Conservation (phyloP, 768 basidiomycete genomes). For the Hortiboletus campestris region DNA sequence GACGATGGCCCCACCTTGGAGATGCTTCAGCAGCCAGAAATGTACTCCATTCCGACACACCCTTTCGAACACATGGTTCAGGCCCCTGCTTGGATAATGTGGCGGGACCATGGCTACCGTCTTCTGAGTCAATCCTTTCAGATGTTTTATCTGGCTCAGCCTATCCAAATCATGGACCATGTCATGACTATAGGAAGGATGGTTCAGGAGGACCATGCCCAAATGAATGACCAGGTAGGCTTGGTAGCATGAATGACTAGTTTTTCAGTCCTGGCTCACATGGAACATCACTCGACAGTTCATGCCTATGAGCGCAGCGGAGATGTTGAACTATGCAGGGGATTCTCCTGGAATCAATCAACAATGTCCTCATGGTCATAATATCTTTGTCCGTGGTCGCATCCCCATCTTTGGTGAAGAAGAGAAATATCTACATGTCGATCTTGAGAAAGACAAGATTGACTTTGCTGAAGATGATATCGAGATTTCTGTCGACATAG, state of each 20-base stretch:
- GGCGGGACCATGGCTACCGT: constrained; percentile 6
- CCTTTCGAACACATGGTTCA: not conserved
- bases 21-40: constrained; percentile 3
- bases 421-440: not conserved
- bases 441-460: not conserved
- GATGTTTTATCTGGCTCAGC: constrained; percentile 1
- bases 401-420: not conserved
- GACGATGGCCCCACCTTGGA: constrained; percentile 6
- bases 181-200: no score
- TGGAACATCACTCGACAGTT: no score
- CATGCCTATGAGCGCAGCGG: no score
- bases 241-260: no score
- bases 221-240: no score
- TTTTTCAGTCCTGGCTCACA: no score
- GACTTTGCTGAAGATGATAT: not conserved
- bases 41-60: not conserved
- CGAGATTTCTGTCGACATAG: not conserved
- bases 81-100: constrained; percentile 7
- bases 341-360: no score
- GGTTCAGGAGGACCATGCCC: no score
- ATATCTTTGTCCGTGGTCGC: not conserved
- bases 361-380: not conserved
- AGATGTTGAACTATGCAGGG: no score
- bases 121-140: constrained; percentile 4
- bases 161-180: no score